A percentile compares a stretch with the other conserved stretches of the same genome.
Conservation (phyloP, 768 basidiomycete genomes). For the Kwoniella dejecticola region DNA sequence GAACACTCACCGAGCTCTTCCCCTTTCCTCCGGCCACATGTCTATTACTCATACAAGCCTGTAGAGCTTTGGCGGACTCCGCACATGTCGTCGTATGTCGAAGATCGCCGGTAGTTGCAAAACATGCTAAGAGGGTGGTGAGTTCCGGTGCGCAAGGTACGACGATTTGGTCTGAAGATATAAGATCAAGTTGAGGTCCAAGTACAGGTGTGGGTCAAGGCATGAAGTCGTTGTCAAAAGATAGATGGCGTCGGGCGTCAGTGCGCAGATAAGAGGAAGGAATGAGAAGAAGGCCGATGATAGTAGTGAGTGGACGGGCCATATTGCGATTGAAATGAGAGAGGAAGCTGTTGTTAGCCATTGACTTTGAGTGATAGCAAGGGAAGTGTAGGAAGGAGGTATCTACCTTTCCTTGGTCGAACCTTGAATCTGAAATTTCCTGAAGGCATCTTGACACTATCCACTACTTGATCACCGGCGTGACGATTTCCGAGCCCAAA, state of each 20-base stretch:
- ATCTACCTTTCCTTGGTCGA: slow-evolving; percentile 27
- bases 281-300: too few relatives aligned
- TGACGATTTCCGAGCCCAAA: too few relatives aligned
- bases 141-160: slow-evolving; percentile 47
- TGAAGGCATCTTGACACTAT: slow-evolving; percentile 9
- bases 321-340: too few relatives aligned
- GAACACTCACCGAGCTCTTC: slow-evolving; percentile 23
- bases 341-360: too few relatives aligned
- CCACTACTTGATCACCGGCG: neutral
- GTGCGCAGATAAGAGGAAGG: too few relatives aligned
- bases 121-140: slow-evolving; percentile 51
- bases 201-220: neutral
- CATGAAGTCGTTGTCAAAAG: neutral
- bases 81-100: slow-evolving; percentile 44
- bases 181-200: neutral
- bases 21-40: slow-evolving; percentile 12
- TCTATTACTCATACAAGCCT: slow-evolving; percentile 47
- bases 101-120: slow-evolving; percentile 51
- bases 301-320: neutral
- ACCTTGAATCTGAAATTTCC: slow-evolving; percentile 29
- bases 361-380: too few relatives aligned
- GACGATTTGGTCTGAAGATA: slow-evolving; percentile 12
- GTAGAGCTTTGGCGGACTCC: slow-evolving; percentile 45
- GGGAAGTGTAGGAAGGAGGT: too few relatives aligned
- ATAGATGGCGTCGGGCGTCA: too few relatives aligned